Base-by-base conservation (phyloP, 139 green algal species). In the Ostreobium quekettii region DNA sequence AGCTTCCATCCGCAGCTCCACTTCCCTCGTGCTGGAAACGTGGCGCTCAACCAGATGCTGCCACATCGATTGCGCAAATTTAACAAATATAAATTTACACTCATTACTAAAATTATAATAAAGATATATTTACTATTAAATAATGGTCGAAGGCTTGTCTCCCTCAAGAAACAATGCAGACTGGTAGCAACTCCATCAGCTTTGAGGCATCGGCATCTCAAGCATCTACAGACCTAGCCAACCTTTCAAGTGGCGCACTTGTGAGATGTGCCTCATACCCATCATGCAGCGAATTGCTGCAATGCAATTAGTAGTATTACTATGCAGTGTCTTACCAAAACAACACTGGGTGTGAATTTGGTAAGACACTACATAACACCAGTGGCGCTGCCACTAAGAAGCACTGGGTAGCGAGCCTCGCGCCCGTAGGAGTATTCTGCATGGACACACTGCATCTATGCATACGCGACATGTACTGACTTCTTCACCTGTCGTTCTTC, bases 41-140 rank as follows among this genome's bases (percentile, higher is more conserved):
- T 68, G 61, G 35, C 42, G 49, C 61, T 53, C 31, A 37, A 53
- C 30, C 7, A 68, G 36, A 4, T 19, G 6, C 61, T 68, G 42
- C 24, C 31, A 31, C 5, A 15, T 15, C 61, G 33, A 7, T 32
- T n/a, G n/a, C n/a, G n/a, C n/a, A n/a, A 32, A n/a, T 35, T n/a
- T 15, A 7, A 7, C 53, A n/a, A 8, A 35, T 62, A 29, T 35
- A 11, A 29, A 62, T 32, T 62, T 29, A 36, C 33, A n/a, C 7
- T 62, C 53, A 62, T 26, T 62, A 35, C 7, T 62, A 53, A 53
- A 53, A 53, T 26, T 26, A 26, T 53, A 53, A 53, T 26, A 53
- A 53, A 26, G 11, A 53, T 26, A 53, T 53, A 11, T 53, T 26
- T 53, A 53, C 42, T 53, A 53, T 53, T 53, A 19, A 26, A 19